Conservation (phyloP, 1,139 yeast species). For the Debaryomycetaceae sp. region DNA sequence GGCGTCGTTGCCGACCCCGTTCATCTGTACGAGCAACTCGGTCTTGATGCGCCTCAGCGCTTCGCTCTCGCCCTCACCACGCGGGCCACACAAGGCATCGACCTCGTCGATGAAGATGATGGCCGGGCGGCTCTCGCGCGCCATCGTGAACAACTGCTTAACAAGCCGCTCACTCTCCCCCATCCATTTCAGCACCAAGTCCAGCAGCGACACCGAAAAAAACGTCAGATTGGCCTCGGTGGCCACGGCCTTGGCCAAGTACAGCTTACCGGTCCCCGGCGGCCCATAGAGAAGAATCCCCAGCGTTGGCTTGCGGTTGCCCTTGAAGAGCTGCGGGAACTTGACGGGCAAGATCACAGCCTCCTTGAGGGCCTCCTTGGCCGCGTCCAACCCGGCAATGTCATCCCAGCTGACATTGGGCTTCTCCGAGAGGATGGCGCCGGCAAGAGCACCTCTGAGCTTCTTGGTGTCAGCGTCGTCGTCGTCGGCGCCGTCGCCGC, state of each 20-base stretch:
- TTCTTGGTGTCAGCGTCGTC: constrained; percentile 85
- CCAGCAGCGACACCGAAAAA: constrained; percentile 91
- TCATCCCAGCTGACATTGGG: constrained; percentile 96
- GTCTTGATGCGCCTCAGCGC: constrained; percentile 96
- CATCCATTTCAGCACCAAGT: constrained; percentile 97
- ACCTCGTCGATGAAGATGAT: constrained; percentile 97
- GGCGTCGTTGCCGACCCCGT: constrained; percentile 96
- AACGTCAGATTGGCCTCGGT: constrained; percentile 97
- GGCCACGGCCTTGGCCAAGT: constrained; percentile 95
- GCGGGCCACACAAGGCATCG: constrained; percentile 95
- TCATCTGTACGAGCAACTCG: constrained; percentile 95
- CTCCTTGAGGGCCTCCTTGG: constrained; percentile 94
- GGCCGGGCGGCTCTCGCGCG: constrained; percentile 91
- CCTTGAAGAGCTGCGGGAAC: constrained; percentile 91
- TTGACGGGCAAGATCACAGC: constrained; percentile 94
- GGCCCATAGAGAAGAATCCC: constrained; percentile 96
- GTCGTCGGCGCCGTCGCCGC: constrained; percentile 52
- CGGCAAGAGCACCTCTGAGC: constrained; percentile 84
- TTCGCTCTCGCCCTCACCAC: constrained; percentile 98
- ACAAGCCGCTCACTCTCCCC: constrained; percentile 96
- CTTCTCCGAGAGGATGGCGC: constrained; percentile 86
- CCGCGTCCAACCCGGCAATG: constrained; percentile 91
- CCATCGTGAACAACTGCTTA: constrained; percentile 91
- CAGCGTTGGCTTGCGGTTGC: constrained; percentile 87
- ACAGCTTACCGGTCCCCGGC: constrained; percentile 98